Evolutionary conservation across 2,329 filamentous ascomycete species (phyloP).

Genomic region (Amesomyces nigricolor): DNA sequence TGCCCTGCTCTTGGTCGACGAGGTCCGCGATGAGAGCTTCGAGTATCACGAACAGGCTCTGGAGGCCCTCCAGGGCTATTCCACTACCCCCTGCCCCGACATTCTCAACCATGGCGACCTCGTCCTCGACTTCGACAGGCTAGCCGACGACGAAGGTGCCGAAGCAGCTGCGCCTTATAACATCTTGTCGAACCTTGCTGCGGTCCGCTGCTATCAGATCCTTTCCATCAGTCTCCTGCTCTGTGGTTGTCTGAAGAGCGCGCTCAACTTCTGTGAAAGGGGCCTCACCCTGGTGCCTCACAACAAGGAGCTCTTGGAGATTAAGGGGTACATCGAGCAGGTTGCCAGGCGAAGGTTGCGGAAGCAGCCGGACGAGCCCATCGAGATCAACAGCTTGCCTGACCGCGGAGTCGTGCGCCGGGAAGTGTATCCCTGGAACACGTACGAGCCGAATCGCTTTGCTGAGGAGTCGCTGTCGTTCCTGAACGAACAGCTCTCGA

Average conservation of each 20-base stretch:
- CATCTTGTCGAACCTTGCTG: constrained; percentile 44
- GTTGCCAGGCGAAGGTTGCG: constrained; percentile 47
- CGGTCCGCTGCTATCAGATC: constrained; percentile 55
- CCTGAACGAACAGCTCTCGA: constrained; percentile 64
- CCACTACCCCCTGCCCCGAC: constrained; percentile 35
- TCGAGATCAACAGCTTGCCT: constrained; percentile 54
- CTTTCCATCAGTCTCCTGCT: constrained; percentile 54
- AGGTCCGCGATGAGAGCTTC: constrained; percentile 69
- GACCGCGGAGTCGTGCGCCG: constrained; percentile 65
- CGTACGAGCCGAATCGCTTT: constrained; percentile 63
- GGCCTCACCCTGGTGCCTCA: constrained; percentile 51
- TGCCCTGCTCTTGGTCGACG: constrained; percentile 80
- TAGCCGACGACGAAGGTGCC: constrained; percentile 31
- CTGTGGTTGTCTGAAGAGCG: constrained; percentile 63
- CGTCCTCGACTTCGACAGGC: constrained; percentile 31
- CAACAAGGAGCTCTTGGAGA: constrained; percentile 51
- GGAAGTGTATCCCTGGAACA: constrained; percentile 66
- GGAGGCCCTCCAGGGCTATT: constrained; percentile 44
- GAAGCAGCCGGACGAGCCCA: constrained; percentile 38
- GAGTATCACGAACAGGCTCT: constrained; percentile 71
- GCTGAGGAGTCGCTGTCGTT: constrained; percentile 61
- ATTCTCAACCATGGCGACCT: constrained; percentile 44
- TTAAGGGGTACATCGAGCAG: constrained; percentile 48
- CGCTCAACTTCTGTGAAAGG: constrained; percentile 58
- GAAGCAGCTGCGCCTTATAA: constrained; percentile 32